A percentile compares a stretch with the other conserved stretches of the same genome.
These are phyloP conservation scores for Coffea canephora DNA, from an alignment of 257 asterid species.

Conservation along the genomic window DNA sequence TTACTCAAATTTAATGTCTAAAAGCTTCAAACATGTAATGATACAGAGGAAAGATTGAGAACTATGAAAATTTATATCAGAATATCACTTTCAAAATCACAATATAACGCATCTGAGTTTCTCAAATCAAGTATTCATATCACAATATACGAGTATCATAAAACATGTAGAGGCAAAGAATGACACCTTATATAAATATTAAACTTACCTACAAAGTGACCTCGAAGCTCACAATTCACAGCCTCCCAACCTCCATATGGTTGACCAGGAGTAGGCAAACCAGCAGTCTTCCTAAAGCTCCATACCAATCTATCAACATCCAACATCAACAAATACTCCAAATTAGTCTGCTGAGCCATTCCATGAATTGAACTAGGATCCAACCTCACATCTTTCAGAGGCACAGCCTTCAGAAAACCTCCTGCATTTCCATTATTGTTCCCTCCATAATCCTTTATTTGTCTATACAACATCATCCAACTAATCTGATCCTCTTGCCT, in stretches of 20 bases:
- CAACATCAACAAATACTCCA: constrained; percentile 74
- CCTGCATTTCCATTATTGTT: constrained; percentile 25
- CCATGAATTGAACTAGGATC: constrained; percentile 70
- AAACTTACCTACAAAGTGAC: constrained; percentile 88
- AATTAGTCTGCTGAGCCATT: constrained; percentile 79
- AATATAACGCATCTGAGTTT: not conserved
- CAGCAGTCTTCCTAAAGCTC: constrained; percentile 87
- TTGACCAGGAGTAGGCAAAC: constrained; percentile 52
- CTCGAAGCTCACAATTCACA: constrained; percentile 64
- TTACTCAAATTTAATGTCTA: not conserved
- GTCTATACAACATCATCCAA: constrained; percentile 60
- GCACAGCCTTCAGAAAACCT: constrained; percentile 43
- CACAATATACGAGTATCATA: not conserved
- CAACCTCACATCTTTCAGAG: constrained; percentile 67
- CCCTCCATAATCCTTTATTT: constrained; percentile 45
- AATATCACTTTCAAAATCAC: too few species aligned
- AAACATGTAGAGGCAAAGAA: not conserved
- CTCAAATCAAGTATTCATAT: not conserved
- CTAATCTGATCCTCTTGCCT: constrained; percentile 49
- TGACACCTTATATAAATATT: not conserved
- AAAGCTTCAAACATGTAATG: not conserved
- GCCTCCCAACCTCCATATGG: constrained; percentile 97
- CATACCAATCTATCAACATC: constrained; percentile 77
- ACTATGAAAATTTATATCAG: too few species aligned
- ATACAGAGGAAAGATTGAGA: not conserved